Evolutionary conservation across 805 yeast species (phyloP).

Genomic region (Saccharomycopsis javanensis): DNA sequence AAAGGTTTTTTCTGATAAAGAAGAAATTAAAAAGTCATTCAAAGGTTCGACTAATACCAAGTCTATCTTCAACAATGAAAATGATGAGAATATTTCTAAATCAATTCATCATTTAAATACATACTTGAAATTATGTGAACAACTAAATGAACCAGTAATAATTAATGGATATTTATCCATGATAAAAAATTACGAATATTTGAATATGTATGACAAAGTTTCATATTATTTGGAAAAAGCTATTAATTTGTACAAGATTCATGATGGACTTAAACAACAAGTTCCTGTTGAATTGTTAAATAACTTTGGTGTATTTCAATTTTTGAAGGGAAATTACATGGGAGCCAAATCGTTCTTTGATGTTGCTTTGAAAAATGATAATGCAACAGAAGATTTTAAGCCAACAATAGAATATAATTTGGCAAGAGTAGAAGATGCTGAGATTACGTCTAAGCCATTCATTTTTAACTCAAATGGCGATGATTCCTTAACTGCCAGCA

Average conservation of each 20-base stretch:
- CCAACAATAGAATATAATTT: slow-evolving; percentile 57
- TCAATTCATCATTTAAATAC: slow-evolving; percentile 61
- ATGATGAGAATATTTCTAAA: slow-evolving; percentile 31
- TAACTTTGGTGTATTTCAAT: slow-evolving; percentile 78
- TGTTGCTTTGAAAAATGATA: slow-evolving; percentile 32
- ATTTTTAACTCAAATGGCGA: slow-evolving; percentile 20
- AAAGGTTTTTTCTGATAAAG: slow-evolving; percentile 26
- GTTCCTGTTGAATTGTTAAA: slow-evolving; percentile 55
- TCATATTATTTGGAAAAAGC: slow-evolving; percentile 54
- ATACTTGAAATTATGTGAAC: slow-evolving; percentile 54
- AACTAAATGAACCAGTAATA: slow-evolving; percentile 45
- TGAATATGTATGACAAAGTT: slow-evolving; percentile 53
- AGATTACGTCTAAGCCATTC: slow-evolving; percentile 10
- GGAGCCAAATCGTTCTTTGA: slow-evolving; percentile 50
- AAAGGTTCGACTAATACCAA: slow-evolving; percentile 17
- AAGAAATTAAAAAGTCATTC: slow-evolving; percentile 5
- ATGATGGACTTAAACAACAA: slow-evolving; percentile 27
- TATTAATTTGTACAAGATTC: slow-evolving; percentile 36
- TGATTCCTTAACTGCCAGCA: slow-evolving; percentile 28
- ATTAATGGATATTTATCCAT: slow-evolving; percentile 59
- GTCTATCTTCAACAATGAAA: slow-evolving; percentile 21
- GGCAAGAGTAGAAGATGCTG: slow-evolving; percentile 64
- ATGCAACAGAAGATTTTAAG: slow-evolving; percentile 24
- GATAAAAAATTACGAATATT: slow-evolving; percentile 59
- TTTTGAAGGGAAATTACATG: slow-evolving; percentile 49